Conservation (phyloP, 2,329 filamentous ascomycete genomes). For the Trichocomaceae sp. region DNA sequence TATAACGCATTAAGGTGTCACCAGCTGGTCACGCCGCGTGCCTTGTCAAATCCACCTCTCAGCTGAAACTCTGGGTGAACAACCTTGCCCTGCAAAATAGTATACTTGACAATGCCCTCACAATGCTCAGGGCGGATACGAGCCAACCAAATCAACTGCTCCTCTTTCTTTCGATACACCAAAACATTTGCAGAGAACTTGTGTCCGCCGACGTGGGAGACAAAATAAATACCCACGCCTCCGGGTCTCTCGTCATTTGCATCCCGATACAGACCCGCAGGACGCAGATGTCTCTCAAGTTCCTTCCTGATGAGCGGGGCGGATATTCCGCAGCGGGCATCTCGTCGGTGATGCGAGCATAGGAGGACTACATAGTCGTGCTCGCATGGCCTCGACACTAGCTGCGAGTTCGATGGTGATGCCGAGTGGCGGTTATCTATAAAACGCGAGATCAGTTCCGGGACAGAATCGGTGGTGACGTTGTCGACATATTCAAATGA, state of each 20-base stretch:
- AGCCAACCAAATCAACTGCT: conserved; percentile 70
- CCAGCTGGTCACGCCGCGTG: conserved; percentile 63
- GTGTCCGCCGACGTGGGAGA: conserved; percentile 87
- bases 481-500: conserved; percentile 74
- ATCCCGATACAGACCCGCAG: conserved; percentile 72
- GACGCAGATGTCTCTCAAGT: conserved; percentile 73
- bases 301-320: conserved; percentile 75
- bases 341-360: conserved; percentile 81
- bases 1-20: conserved; percentile 15
- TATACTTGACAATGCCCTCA: conserved; percentile 80
- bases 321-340: conserved; percentile 84
- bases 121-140: conserved; percentile 78
- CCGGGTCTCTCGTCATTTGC: conserved; percentile 74
- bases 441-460: conserved; percentile 59
- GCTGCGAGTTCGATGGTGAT: conserved; percentile 17
- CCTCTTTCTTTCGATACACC: conserved; percentile 59
- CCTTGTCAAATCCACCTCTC: conserved; percentile 75
- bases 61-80: conserved; percentile 79
- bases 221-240: conserved; percentile 84
- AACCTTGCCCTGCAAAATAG: conserved; percentile 79
- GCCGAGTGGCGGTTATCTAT: conserved; percentile 34
- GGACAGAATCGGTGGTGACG: conserved; percentile 60
- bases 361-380: conserved; percentile 79
- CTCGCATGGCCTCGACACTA: conserved; percentile 56
- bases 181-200: conserved; percentile 91